These are phyloP conservation scores for Boletus mariae DNA, from an alignment of 1,284 basidiomycete genomes.

Conservation along the genomic window DNA sequence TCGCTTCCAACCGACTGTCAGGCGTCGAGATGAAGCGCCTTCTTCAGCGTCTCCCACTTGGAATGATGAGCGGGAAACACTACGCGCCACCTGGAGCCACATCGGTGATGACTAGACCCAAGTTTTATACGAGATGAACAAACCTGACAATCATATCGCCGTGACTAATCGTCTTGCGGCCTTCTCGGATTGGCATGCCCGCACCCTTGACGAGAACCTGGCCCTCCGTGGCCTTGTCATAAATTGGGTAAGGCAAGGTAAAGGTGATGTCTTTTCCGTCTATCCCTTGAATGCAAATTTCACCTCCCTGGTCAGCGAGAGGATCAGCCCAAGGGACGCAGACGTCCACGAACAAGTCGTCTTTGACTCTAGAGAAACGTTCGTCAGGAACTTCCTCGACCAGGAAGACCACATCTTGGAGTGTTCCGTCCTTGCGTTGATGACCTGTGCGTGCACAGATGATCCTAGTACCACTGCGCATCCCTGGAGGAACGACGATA, in stretches of 20 bases:
- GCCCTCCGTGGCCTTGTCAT: constrained; percentile 62
- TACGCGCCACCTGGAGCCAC: constrained; percentile 28
- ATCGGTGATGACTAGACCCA: constrained; percentile 1
- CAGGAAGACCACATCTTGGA: constrained; percentile 77
- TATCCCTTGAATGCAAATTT: constrained; percentile 60
- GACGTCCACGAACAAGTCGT: constrained; percentile 70
- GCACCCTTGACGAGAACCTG: constrained; percentile 61
- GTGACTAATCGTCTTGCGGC: constrained; percentile 59
- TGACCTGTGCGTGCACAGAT: constrained; percentile 75
- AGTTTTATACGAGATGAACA: constrained; percentile 27
- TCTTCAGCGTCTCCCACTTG: constrained; percentile 33
- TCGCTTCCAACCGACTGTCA: constrained; percentile 16
- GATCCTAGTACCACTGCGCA: constrained; percentile 71
- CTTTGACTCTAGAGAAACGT: constrained; percentile 64
- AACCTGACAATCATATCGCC: constrained; percentile 79
- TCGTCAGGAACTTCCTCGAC: constrained; percentile 73
- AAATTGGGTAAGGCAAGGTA: constrained; percentile 58
- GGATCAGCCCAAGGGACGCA: constrained; percentile 70
- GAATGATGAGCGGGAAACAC: constrained; percentile 28
- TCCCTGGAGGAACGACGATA: constrained; percentile 71
- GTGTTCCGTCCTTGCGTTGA: constrained; percentile 64
- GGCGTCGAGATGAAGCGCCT: constrained; percentile 24
- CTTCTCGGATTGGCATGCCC: constrained; percentile 80
- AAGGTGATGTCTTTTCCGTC: constrained; percentile 66
- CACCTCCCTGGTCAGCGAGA: constrained; percentile 45